Evolutionary conservation across 371 early-diverging fungal genomes (phyloP).

Genomic region (Amoeboaphelidium protococcarum): DNA sequence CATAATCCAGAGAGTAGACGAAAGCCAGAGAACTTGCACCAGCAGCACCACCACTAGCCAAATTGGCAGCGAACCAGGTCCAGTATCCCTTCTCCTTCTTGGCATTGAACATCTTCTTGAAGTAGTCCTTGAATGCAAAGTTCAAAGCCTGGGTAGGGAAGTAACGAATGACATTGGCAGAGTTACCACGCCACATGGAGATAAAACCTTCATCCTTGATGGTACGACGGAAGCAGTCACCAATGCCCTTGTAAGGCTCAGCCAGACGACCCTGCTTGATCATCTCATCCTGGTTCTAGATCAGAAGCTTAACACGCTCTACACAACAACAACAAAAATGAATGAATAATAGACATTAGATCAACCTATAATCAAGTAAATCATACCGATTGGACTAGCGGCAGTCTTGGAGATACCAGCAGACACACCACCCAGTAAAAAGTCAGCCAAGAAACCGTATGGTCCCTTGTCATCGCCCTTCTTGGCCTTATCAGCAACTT

Average conservation of each 20-base stretch:
- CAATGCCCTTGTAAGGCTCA: constrained; percentile 43
- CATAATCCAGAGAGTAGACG: constrained; percentile 57
- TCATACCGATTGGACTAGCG: too few relatives aligned
- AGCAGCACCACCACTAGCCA: constrained; percentile 50
- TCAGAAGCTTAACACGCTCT: constrained; percentile 57
- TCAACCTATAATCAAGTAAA: too few relatives aligned
- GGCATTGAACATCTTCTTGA: constrained; percentile 45
- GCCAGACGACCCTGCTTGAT: constrained; percentile 40
- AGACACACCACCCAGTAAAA: constrained; percentile 6
- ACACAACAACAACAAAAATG: constrained; percentile 18
- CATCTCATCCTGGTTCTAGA: constrained; percentile 56
- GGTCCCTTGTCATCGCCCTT: background rate
- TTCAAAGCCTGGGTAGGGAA: constrained; percentile 61
- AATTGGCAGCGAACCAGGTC: constrained; percentile 41
- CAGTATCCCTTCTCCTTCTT: constrained; percentile 34
- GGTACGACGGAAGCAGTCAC: constrained; percentile 45
- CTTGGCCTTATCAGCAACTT: too few relatives aligned
- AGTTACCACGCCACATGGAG: constrained; percentile 53
- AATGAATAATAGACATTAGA: too few relatives aligned
- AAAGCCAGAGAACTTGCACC: constrained; percentile 34
- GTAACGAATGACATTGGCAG: constrained; percentile 54
- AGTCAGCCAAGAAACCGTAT: background rate
- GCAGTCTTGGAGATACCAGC: constrained; percentile 73
- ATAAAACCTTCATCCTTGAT: constrained; percentile 29
- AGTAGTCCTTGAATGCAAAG: constrained; percentile 54